Evolutionary conservation across 1,284 basidiomycete species (phyloP).

Genomic region (Fomitiporia mediterranea): DNA sequence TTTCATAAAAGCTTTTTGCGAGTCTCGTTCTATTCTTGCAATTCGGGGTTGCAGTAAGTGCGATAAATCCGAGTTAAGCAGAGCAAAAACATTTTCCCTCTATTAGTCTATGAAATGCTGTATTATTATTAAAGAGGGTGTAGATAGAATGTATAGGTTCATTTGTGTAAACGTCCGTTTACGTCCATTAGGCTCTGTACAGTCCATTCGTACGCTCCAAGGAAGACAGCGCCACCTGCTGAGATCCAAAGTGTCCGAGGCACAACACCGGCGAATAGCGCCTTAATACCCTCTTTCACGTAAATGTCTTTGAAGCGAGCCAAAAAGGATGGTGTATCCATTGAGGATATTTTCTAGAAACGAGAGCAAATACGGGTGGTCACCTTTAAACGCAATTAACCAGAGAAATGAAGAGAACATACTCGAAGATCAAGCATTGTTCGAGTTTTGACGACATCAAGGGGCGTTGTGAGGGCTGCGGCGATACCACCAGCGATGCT

Average conservation of each 20-base stretch:
- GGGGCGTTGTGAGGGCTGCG: conserved; percentile 87
- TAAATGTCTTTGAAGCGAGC: conserved; percentile 65
- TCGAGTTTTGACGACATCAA: conserved; percentile 96
- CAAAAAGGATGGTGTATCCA: conserved; percentile 49
- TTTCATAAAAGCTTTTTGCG: no score
- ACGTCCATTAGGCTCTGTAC: conserved; percentile 27
- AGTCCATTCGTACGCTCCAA: conserved; percentile 88
- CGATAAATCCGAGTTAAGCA: no score
- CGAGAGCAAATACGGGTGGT: neutral
- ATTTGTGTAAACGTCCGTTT: neutral
- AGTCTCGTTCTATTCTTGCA: no score
- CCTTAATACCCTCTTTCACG: conserved; percentile 63
- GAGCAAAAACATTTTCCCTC: no score
- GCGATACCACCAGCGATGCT: conserved; percentile 89
- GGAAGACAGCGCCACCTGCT: conserved; percentile 93
- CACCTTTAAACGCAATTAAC: neutral
- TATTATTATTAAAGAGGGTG: no score
- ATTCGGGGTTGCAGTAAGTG: no score
- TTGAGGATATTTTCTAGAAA: conserved; percentile 44
- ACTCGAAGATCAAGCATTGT: conserved; percentile 93
- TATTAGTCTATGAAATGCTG: no score
- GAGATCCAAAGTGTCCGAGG: conserved; percentile 96
- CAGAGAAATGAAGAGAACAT: conserved; percentile 7
- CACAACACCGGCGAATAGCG: conserved; percentile 84
- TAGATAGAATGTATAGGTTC: no score